phyloP scores from a whole-genome alignment of 108 stramenopile species.

The Nannochloropsis salina region DNA sequence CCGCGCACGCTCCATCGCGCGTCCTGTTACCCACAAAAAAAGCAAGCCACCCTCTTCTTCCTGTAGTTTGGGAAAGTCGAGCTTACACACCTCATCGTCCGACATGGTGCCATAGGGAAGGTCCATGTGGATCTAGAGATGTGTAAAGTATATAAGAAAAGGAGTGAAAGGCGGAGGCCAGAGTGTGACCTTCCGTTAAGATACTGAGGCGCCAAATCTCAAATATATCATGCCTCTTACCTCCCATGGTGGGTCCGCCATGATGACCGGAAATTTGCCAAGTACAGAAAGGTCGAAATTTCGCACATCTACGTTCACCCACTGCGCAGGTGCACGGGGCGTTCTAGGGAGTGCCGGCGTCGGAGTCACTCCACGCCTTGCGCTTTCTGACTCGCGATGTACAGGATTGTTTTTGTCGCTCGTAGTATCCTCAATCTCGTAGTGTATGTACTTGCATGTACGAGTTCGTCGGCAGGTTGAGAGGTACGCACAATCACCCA shows the following conservation, averaged over 20 bases:
- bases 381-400: not conserved
- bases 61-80: not conserved
- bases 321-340: not conserved
- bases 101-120: conserved; percentile 19
- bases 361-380: not conserved
- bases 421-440: not conserved
- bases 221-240: not conserved
- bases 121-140: conserved; percentile 19
- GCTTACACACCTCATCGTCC: conserved; percentile 18
- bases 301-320: conserved; percentile 16
- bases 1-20: conserved; percentile 19
- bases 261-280: not conserved
- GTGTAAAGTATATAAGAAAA: not conserved
- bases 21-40: conserved; percentile 18
- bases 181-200: not conserved
- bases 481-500: conserved; percentile 18
- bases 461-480: not conserved
- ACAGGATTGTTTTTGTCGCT: not conserved
- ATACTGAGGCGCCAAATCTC: not conserved
- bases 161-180: not conserved
- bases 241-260: conserved; percentile 23
- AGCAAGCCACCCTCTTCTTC: not conserved
- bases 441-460: not conserved
- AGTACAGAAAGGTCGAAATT: not conserved
- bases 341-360: not conserved